These are phyloP conservation scores for Nymphaea thermarum DNA, from an alignment of 164 flowering plant species.

Conservation along the genomic window DNA sequence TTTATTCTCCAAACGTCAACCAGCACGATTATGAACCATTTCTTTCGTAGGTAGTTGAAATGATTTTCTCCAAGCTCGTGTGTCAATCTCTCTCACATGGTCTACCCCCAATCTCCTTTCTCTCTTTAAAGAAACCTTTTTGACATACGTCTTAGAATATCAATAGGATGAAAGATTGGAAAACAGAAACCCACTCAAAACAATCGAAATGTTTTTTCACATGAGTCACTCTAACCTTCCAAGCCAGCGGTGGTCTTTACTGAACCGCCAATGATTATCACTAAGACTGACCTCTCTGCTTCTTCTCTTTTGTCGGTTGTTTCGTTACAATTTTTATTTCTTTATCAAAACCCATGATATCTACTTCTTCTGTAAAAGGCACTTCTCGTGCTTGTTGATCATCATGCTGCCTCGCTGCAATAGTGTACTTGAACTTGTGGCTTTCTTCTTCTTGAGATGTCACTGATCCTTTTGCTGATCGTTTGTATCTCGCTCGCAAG, in stretches of 20 bases:
- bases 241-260: slow-evolving; percentile 16
- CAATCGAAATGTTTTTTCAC: slow-evolving; percentile 6
- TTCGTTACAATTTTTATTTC: slow-evolving; percentile 26
- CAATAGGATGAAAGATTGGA: neutral
- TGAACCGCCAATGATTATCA: slow-evolving; percentile 9
- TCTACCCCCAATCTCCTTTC: neutral
- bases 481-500: slow-evolving; percentile 24
- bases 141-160: slow-evolving; percentile 3
- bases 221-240: slow-evolving; percentile 3
- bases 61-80: slow-evolving; percentile 18
- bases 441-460: neutral
- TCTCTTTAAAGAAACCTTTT: neutral
- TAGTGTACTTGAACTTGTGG: neutral
- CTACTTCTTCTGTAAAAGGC: slow-evolving; percentile 17
- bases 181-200: slow-evolving; percentile 15
- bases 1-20: slow-evolving; percentile 27
- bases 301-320: slow-evolving; percentile 21
- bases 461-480: slow-evolving; percentile 22
- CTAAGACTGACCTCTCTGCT: neutral
- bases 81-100: slow-evolving; percentile 14
- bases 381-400: neutral
- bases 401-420: neutral
- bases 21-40: slow-evolving; percentile 16
- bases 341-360: slow-evolving; percentile 38
- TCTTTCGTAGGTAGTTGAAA: neutral